phyloP scores from a whole-genome alignment of 176 grass and related monocot genomes.

The Poa pratensis region DNA sequence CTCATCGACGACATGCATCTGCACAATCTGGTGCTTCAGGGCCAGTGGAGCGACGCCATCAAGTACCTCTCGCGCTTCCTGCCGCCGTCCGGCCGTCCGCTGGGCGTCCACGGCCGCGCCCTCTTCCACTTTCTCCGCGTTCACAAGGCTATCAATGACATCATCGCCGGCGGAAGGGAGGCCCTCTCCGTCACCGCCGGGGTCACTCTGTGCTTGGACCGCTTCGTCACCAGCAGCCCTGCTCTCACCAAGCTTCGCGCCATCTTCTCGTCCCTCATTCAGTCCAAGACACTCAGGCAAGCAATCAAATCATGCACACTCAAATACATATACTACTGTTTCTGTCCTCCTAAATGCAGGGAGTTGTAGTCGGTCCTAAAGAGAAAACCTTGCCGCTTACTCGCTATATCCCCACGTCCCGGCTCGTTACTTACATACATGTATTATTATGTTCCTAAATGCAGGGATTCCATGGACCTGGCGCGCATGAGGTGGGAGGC shows the following conservation, averaged over 20 bases:
- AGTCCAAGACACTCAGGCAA: conserved; percentile 6
- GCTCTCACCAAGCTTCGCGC: not conserved
- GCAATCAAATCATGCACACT: not conserved
- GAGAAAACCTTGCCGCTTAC: too few relatives aligned
- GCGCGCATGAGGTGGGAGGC: not conserved
- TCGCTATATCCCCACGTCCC: too few relatives aligned
- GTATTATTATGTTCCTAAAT: not conserved
- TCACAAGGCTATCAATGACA: not conserved
- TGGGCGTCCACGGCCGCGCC: conserved; percentile 15
- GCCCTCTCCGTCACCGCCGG: not conserved
- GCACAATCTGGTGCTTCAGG: not conserved
- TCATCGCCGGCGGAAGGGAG: not conserved
- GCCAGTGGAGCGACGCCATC: not conserved
- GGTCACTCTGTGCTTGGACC: not conserved
- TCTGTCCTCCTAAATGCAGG: too few relatives aligned
- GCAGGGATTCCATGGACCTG: not conserved
- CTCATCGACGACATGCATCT: not conserved
- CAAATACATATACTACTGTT: not conserved
- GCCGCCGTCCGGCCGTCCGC: not conserved
- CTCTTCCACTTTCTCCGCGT: not conserved
- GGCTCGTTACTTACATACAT: too few relatives aligned
- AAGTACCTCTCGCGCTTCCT: not conserved
- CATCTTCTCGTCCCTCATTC: not conserved
- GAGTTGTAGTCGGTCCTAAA: too few relatives aligned
- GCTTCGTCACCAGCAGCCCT: not conserved